Percentiles rank a stretch among this genome's conserved stretches.
Evolutionary conservation across 2,329 filamentous ascomycete species (phyloP).

Genomic region (Phaeomoniella chlamydospora): DNA sequence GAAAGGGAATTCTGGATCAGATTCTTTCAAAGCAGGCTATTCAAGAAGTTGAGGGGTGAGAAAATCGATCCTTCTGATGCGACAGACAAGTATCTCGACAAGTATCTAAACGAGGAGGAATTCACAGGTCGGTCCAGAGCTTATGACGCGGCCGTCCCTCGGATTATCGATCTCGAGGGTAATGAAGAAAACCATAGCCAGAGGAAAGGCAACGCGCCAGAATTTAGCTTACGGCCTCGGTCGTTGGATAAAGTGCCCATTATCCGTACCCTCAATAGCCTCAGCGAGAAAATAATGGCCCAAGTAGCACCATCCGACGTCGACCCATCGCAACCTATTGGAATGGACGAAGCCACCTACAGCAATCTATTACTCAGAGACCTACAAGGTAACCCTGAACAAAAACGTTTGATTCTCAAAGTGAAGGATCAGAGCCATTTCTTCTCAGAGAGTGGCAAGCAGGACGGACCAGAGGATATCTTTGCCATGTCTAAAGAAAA

Average conservation of each 20-base stretch:
- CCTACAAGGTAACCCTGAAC: constrained; percentile 57
- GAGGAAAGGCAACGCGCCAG: constrained; percentile 71
- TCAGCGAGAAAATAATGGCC: constrained; percentile 87
- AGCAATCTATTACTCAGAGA: constrained; percentile 66
- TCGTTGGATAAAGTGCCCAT: constrained; percentile 69
- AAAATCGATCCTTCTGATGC: constrained; percentile 65
- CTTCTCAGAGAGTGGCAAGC: constrained; percentile 40
- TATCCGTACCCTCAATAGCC: constrained; percentile 71
- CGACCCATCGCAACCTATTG: constrained; percentile 50
- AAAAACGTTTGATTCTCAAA: constrained; percentile 68
- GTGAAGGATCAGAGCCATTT: constrained; percentile 79
- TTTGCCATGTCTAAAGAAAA: constrained; percentile 8
- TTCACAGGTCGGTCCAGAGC: constrained; percentile 28
- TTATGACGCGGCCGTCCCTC: constrained; percentile 55
- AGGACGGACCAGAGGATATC: constrained; percentile 25
- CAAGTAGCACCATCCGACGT: constrained; percentile 68
- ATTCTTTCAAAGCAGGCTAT: constrained; percentile 82
- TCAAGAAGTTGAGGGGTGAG: constrained; percentile 84
- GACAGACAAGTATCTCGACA: constrained; percentile 68
- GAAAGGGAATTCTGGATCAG: constrained; percentile 82
- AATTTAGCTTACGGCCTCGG: constrained; percentile 74
- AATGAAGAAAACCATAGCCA: constrained; percentile 94
- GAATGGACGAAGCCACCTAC: constrained; percentile 58
- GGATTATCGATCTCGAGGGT: constrained; percentile 81
- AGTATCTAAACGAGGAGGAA: constrained; percentile 65